These are phyloP conservation scores for Xylariaceae sp. DNA, from an alignment of 2,329 filamentous ascomycete genomes.

Conservation along the genomic window DNA sequence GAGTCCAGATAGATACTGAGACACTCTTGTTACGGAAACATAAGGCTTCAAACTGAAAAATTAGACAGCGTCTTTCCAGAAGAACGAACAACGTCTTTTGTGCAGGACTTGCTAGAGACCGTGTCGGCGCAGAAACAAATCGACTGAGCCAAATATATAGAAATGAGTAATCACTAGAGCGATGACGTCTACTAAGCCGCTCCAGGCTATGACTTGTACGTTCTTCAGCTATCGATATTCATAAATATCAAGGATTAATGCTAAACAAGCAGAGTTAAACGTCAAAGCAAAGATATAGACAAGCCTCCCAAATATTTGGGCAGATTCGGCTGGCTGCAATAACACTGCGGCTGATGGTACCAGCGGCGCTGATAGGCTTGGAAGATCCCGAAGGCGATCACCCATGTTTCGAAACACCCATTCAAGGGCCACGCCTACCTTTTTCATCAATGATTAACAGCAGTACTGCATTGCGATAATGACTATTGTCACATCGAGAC, in stretches of 20 bases:
- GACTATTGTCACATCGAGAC: constrained; percentile 1
- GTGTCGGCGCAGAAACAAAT: too few species aligned
- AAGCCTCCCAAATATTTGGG: neutral
- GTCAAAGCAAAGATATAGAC: too few species aligned
- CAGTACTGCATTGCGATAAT: constrained; percentile 10
- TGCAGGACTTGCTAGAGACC: too few species aligned
- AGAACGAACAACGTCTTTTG: too few species aligned
- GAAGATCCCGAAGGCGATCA: constrained; percentile 7
- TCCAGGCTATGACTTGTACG: too few species aligned
- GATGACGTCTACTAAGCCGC: too few species aligned
- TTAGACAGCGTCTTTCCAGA: too few species aligned
- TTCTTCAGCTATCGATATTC: too few species aligned
- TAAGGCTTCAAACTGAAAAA: neutral
- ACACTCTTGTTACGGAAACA: neutral
- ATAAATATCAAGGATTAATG: too few species aligned
- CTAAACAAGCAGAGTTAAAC: neutral
- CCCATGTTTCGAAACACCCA: neutral
- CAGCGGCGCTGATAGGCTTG: constrained; percentile 12
- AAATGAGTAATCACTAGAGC: too few species aligned
- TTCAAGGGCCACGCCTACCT: neutral
- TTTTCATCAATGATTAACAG: neutral
- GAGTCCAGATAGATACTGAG: neutral
- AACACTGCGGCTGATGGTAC: constrained; percentile 8
- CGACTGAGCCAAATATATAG: too few species aligned
- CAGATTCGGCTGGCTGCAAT: constrained; percentile 3